Conservation (phyloP, 306 rosid species). For the Cicer chorassanicum region DNA sequence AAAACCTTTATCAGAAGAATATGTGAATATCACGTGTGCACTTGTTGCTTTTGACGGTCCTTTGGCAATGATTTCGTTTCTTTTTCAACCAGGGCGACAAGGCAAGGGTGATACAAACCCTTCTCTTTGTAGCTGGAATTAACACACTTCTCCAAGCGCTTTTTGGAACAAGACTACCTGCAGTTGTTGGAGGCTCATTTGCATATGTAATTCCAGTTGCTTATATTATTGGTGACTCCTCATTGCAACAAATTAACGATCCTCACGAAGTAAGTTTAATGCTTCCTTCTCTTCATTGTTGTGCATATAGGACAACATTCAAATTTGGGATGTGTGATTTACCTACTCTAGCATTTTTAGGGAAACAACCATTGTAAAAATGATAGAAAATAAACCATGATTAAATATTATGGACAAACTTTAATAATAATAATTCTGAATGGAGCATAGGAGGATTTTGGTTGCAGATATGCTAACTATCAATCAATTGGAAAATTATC, state of each 20-base stretch:
- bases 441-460: constrained; percentile 18
- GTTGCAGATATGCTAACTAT: constrained; percentile 22
- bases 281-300: constrained; percentile 29
- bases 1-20: neutral
- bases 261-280: constrained; percentile 75
- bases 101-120: constrained; percentile 88
- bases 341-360: constrained; percentile 6
- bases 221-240: constrained; percentile 76
- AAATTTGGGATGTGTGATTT: constrained; percentile 9
- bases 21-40: neutral
- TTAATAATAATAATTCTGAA: constrained; percentile 7
- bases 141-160: constrained; percentile 98
- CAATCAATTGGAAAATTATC: neutral
- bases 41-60: constrained; percentile 3
- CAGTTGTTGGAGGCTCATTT: constrained; percentile 95
- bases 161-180: constrained; percentile 92
- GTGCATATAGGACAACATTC: constrained; percentile 8
- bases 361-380: neutral
- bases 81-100: constrained; percentile 76
- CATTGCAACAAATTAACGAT: constrained; percentile 65
- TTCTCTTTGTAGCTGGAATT: constrained; percentile 89
- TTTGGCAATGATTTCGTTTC: constrained; percentile 28
- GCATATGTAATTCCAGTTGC: constrained; percentile 86
- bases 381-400: neutral
- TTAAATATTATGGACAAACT: constrained; percentile 2